Base-by-base conservation (phyloP, 345 rosid genomes). In the Euclidium syriacum region DNA sequence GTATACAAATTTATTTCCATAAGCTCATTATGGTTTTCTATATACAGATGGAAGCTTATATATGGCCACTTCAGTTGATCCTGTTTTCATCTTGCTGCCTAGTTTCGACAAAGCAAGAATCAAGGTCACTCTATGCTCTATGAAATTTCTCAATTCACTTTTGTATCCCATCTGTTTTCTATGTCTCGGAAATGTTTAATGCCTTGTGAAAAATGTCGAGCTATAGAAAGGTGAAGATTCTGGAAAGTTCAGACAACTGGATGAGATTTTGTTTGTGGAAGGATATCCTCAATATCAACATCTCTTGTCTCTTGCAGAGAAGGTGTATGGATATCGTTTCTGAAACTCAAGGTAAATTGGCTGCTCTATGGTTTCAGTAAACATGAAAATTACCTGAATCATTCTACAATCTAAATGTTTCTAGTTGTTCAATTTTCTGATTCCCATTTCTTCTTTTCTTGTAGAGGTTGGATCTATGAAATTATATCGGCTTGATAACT, bases 161-260 rank as follows among this genome's bases (percentile, higher is more conserved):
- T 2, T 27, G 20, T 39, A 6, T 58, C 30, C 11, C 3, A 11
- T 62, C 23, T 27, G 38, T 22, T 39, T 57, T 64, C 17, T 1
- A 4, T 41, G 6, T 71, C 46, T 58, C 1, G 27, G 17, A 46
- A 38, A 34, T 30, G 27, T 58, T 18, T 7, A 41, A n/a, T n/a
- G n/a, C n/a, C n/a, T 2, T 3, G 60, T 50, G 20, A 12, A n/a
- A 26, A 3, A 34, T 54, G 35, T 58, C 6, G 2, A 25, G 38
- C 5, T 79, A 81, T 87, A 88, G 98, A 92, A 81, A 73, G 81
- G 78, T 41, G 85, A 80, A 64, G 87, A 85, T 76, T 78, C 70
- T 20, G 96, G 98, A 73, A 88, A 81, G 74, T 92, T 92, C 80
- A 85, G 98, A 76, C 83, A 77, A 67, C 56, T 89, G 58, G 94